Evolutionary conservation across 1,284 basidiomycete genomes (phyloP).

Genomic region (Ustilago nuda): DNA sequence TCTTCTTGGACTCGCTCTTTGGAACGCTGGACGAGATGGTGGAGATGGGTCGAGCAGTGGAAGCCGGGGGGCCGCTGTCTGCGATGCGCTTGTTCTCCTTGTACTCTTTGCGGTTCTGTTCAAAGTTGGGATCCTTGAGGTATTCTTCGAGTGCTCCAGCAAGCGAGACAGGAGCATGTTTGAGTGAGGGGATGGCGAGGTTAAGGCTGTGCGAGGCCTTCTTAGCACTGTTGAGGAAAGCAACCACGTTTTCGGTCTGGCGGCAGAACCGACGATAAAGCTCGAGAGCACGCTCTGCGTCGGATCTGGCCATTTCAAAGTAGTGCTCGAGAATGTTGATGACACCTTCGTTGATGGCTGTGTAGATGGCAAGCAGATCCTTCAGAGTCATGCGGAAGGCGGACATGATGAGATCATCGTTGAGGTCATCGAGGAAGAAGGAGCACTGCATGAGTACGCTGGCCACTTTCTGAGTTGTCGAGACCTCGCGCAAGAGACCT

Average conservation of each 20-base stretch:
- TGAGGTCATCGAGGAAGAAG: slow-evolving; percentile 93
- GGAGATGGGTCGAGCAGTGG: slow-evolving; percentile 18
- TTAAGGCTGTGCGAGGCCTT: slow-evolving; percentile 92
- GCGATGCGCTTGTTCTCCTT: slow-evolving; percentile 83
- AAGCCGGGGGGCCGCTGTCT: slow-evolving; percentile 72
- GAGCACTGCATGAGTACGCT: slow-evolving; percentile 86
- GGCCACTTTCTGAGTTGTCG: slow-evolving; percentile 87
- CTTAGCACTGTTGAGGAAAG: slow-evolving; percentile 90
- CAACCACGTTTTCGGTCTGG: slow-evolving; percentile 92
- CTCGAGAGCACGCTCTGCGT: slow-evolving; percentile 84
- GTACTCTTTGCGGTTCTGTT: slow-evolving; percentile 91
- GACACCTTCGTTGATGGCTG: slow-evolving; percentile 96
- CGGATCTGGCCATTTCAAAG: slow-evolving; percentile 96
- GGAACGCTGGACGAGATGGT: slow-evolving; percentile 27
- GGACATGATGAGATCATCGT: slow-evolving; percentile 89
- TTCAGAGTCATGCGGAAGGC: slow-evolving; percentile 96
- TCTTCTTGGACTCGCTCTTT: slow-evolving; percentile 52
- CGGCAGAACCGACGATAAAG: slow-evolving; percentile 95
- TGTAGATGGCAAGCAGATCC: slow-evolving; percentile 93
- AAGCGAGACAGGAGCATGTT: slow-evolving; percentile 93
- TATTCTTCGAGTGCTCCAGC: slow-evolving; percentile 95
- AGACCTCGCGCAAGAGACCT: slow-evolving; percentile 90
- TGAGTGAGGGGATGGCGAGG: slow-evolving; percentile 91
- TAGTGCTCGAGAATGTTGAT: slow-evolving; percentile 96
- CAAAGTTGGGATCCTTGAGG: slow-evolving; percentile 93